Base-by-base conservation (phyloP, 1,139 yeast species). In the Yarrowia galli region DNA sequence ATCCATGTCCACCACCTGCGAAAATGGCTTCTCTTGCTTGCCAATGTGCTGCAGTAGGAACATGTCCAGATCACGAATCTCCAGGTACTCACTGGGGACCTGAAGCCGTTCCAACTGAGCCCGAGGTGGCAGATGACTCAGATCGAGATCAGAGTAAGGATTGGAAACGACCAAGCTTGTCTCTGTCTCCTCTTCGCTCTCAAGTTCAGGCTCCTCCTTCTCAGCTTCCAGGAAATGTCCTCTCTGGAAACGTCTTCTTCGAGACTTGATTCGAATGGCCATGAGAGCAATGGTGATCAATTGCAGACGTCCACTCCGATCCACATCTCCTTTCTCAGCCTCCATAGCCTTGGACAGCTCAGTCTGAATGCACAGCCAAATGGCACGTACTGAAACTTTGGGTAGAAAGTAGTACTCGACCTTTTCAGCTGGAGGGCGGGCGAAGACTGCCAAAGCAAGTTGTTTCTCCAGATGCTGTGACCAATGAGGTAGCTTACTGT, bases 341-440 rank as follows among this genome's bases (percentile, higher is more conserved):
- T 61, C 66, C 56, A 46, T 61, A 4, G 56, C 56, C n/a, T 36
- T 61, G 9, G 67, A 51, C n/a, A 68, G 49, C 36, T 46, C 63
- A 12, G 69, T 65, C 56, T 61, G 66, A 38, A 46, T 49, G 18
- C 45, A 65, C 49, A 42, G 53, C 48, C 67, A 54, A 18, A 69
- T 60, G 15, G 69, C 71, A 20, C 60, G 23, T 1, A 63, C 54
- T 3, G 68, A 49, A 1, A 67, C 65, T 18, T 40, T 49, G 8
- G 67, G 67, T 22, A 69, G 42, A 10, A 63, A 23, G 58, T 56
- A 67, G 53, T 67, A 69, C 43, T 54, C 45, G 35, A 69, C 67
- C 49, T 67, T 69, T 36, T 67, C 69, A 3, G 65, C 40, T 7
- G 67, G 49, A 8, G 71, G 70, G 10, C 70, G 65, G 13, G 43